Conservation (phyloP, 805 yeast species). For the Wickerhamiella parazyma region DNA sequence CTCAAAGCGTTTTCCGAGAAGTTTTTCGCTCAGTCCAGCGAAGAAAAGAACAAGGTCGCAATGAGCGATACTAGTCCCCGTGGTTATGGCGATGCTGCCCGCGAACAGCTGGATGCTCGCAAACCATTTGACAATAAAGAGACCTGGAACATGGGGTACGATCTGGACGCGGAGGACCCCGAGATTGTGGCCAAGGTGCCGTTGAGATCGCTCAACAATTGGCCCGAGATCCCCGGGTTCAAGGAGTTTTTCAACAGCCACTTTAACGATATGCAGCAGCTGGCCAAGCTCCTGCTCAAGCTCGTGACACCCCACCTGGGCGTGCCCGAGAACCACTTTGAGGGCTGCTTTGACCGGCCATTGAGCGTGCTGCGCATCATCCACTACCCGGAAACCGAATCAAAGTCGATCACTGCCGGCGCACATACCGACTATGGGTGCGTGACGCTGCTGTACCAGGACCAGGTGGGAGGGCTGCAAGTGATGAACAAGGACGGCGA, state of each 20-base stretch:
- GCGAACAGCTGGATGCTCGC: constrained; percentile 43
- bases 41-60: constrained; percentile 33
- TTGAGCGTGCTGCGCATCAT: constrained; percentile 46
- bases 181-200: constrained; percentile 24
- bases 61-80: constrained; percentile 43
- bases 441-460: constrained; percentile 47
- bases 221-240: constrained; percentile 35
- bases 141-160: constrained; percentile 41
- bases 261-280: constrained; percentile 31
- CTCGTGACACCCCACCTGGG: constrained; percentile 46
- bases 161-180: constrained; percentile 10
- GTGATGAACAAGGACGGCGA: constrained; percentile 42
- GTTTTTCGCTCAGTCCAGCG: constrained; percentile 36
- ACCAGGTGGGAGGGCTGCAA: constrained; percentile 38
- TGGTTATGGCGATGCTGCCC: constrained; percentile 46
- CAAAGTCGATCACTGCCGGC: constrained; percentile 33
- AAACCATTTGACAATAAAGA: constrained; percentile 44
- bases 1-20: constrained; percentile 28
- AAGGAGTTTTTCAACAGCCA: constrained; percentile 31
- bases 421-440: constrained; percentile 58
- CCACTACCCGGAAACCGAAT: constrained; percentile 38
- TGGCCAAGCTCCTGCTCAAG: constrained; percentile 32
- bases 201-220: constrained; percentile 43
- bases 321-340: constrained; percentile 33
- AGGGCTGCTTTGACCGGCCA: constrained; percentile 35